Evolutionary conservation across 1,139 yeast genomes (phyloP), one percentile per base, ranked within the genome.

Genomic region (Meyerozyma smithsonii): DNA sequence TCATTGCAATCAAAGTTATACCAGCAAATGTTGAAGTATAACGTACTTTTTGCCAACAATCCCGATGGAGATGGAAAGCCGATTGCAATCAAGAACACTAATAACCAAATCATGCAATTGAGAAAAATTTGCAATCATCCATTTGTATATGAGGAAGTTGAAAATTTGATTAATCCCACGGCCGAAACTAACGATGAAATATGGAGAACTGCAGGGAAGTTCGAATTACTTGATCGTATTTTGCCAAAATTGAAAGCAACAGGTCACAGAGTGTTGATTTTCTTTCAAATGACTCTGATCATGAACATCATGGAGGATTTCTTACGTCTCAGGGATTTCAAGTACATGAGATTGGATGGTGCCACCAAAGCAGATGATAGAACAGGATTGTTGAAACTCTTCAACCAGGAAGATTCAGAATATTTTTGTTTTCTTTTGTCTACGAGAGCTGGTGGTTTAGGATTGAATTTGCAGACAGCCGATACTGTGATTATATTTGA

Each of bases 91-190:
- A 87, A 90, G 67, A 90, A 95, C 43, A 81, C 88, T 52, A 88
- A 89, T 58, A 88, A 89, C 56, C 89, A 89, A 57, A 79, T 92
- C 42, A 92, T 92, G 98, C 98, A 92, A 64, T 72, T 92, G 62
- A 79, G 96, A 54, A 92, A 92, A 62, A 89, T 92, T 51, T 92
- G 97, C 69, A 92, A 92, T 59, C 98, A 92, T 69, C 98, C 98
- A 1, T 92, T 84, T 67, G 97, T 92, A 12, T 92, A 88, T 62
- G 96, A 87, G 57, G 97, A 89, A 50, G 95, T 92, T 36, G 98
- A 92, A 64, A 79, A 81, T 46, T 72, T 87, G 47, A 78, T 92
- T 39, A 88, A 90, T 56, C 96, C 97, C 15, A 64, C 75, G 0
- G 72, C 72, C 42, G 79, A 75, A 49, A 83, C 88, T 1, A 82